phyloP scores from a whole-genome alignment of 139 green algal species.

The Chlorella sp. region DNA sequence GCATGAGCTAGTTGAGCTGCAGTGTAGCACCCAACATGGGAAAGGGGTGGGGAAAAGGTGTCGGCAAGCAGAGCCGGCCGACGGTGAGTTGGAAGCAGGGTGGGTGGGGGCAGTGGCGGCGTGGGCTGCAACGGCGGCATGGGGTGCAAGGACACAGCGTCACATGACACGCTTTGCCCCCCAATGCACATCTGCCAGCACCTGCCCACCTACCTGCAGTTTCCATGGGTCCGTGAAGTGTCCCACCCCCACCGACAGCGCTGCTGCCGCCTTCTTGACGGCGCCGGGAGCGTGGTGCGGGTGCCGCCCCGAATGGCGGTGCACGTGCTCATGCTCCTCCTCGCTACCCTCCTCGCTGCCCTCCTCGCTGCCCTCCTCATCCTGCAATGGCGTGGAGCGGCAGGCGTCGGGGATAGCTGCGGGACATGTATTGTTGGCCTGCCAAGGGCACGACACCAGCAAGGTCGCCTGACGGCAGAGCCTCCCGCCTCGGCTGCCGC shows the following conservation, averaged over 20 bases:
- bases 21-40: too few species aligned
- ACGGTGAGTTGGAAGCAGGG: too few species aligned
- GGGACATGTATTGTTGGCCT: too few species aligned
- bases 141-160: too few species aligned
- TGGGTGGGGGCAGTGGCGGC: too few species aligned
- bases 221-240: slow-evolving; percentile 87
- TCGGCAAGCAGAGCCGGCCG: too few species aligned
- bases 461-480: not conserved
- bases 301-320: slow-evolving; percentile 5
- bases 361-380: slow-evolving; percentile 30
- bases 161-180: too few species aligned
- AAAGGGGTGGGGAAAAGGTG: too few species aligned
- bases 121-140: too few species aligned
- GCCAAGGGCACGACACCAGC: not conserved
- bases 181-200: not conserved
- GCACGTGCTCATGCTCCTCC: slow-evolving; percentile 48
- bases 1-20: not conserved
- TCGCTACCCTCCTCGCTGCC: slow-evolving; percentile 52
- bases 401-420: not conserved
- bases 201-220: slow-evolving; percentile 57
- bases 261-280: slow-evolving; percentile 85
- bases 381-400: not conserved
- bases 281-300: slow-evolving; percentile 11
- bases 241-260: slow-evolving; percentile 89
- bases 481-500: not conserved